Conservation (phyloP, 2,329 filamentous ascomycete genomes). For the Magnaporthiopsis poae region DNA sequence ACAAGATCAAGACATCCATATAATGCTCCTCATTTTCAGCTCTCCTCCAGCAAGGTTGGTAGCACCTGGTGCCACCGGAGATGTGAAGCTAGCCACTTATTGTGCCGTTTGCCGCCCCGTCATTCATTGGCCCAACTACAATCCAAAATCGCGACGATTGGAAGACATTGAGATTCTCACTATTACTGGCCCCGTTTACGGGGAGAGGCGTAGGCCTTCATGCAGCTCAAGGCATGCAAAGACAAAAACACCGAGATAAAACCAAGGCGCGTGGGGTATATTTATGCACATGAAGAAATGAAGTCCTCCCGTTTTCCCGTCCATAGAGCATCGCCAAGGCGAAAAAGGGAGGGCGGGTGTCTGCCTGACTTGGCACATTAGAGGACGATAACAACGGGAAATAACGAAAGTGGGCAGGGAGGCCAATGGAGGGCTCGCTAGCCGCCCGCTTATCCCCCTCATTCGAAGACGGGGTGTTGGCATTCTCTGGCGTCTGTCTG, state of each 20-base stretch:
- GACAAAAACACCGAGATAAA: background rate
- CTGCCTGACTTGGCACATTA: background rate
- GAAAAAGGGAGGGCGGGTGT: background rate
- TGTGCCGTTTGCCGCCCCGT: background rate
- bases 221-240: background rate
- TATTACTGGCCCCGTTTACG: background rate
- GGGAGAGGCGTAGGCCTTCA: background rate
- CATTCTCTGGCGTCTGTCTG: constrained; percentile 45
- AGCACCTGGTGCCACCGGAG: background rate
- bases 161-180: background rate
- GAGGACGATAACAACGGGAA: background rate
- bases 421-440: background rate
- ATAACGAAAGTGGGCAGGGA: background rate
- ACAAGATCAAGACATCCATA: background rate
- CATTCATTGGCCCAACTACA: background rate
- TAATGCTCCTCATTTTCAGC: background rate
- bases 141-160: background rate
- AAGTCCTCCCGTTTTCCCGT: background rate
- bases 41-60: background rate
- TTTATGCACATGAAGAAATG: background rate
- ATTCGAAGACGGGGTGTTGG: constrained; percentile 16
- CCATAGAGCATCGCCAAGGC: background rate
- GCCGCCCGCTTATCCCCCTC: background rate
- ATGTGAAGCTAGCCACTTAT: background rate
- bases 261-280: background rate